These are phyloP conservation scores for Dioscorea zingiberensis DNA, from an alignment of 106 monocot genomes.

Conservation along the genomic window DNA sequence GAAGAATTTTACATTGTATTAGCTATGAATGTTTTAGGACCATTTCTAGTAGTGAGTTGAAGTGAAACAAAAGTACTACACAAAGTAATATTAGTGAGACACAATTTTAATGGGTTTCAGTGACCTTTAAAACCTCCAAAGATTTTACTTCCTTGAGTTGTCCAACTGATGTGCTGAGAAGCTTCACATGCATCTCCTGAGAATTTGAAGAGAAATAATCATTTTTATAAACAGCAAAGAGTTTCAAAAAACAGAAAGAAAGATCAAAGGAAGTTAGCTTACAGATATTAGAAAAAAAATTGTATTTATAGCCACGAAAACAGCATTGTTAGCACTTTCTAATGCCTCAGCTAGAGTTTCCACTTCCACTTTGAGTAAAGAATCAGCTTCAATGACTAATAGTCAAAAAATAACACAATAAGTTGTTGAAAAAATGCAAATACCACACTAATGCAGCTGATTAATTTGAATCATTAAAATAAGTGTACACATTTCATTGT, in stretches of 20 bases:
- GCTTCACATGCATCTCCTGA: slow-evolving; percentile 52
- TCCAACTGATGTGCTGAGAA: slow-evolving; percentile 37
- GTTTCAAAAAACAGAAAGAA: slow-evolving; percentile 1
- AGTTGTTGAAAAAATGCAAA: background rate
- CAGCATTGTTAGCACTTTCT: slow-evolving; percentile 84
- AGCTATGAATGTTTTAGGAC: too few species aligned
- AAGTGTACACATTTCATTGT: too few species aligned
- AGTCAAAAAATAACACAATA: slow-evolving; percentile 1
- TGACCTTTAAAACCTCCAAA: slow-evolving; percentile 49
- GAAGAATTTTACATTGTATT: too few species aligned
- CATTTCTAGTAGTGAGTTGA: too few species aligned
- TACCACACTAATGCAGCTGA: too few species aligned
- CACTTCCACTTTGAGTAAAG: slow-evolving; percentile 65
- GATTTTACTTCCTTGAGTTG: slow-evolving; percentile 49
- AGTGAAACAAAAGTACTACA: background rate
- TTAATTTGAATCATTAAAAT: too few species aligned
- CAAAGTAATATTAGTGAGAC: background rate
- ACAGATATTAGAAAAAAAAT: slow-evolving; percentile 63
- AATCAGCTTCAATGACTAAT: slow-evolving; percentile 77
- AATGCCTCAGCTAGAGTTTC: slow-evolving; percentile 87
- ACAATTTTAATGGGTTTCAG: slow-evolving; percentile 4
- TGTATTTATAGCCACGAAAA: slow-evolving; percentile 54
- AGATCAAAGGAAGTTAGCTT: slow-evolving; percentile 22
- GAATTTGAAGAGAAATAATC: slow-evolving; percentile 35
- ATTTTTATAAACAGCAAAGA: background rate